Conservation (phyloP, 2,329 filamentous ascomycete genomes). For the Penicillium griseofulvum region DNA sequence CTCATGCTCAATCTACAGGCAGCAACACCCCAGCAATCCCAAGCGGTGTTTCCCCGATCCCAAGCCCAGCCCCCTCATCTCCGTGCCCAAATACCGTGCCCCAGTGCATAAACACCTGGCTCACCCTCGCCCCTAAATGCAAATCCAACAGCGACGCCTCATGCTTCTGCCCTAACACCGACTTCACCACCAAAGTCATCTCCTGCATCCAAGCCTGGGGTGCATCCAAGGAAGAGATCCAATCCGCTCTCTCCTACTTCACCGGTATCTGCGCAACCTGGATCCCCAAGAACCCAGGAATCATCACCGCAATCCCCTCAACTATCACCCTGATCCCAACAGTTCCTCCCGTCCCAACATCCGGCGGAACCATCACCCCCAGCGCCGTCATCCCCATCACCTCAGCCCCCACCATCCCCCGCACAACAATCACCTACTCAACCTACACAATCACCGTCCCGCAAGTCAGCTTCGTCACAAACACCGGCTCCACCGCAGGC, state of each 20-base stretch:
- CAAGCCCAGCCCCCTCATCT: constrained; percentile 29
- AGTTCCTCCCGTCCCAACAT: constrained; percentile 45
- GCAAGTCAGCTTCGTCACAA: constrained; percentile 43
- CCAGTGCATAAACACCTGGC: constrained; percentile 88
- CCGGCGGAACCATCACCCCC: constrained; percentile 40
- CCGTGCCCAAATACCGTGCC: constrained; percentile 70
- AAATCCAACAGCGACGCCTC: constrained; percentile 74
- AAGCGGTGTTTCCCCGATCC: constrained; percentile 19
- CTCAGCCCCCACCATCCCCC: constrained; percentile 27
- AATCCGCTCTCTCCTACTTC: constrained; percentile 75
- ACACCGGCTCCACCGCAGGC: constrained; percentile 17
- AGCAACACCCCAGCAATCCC: constrained; percentile 4
- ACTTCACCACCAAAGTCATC: constrained; percentile 77
- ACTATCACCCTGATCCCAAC: constrained; percentile 54
- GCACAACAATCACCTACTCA: constrained; percentile 44
- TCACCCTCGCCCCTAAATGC: constrained; percentile 67
- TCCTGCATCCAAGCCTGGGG: constrained; percentile 77
- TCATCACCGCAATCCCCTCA: constrained; percentile 71
- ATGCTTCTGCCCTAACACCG: constrained; percentile 82
- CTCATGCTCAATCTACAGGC: background rate
- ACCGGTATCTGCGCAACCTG: constrained; percentile 83
- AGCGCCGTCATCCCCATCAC: constrained; percentile 24
- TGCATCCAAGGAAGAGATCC: constrained; percentile 62
- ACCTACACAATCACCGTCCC: constrained; percentile 46
- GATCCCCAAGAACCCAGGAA: constrained; percentile 74